phyloP scores from a whole-genome alignment of 2,329 filamentous ascomycete genomes.

The Pestalotiopsis sp. region DNA sequence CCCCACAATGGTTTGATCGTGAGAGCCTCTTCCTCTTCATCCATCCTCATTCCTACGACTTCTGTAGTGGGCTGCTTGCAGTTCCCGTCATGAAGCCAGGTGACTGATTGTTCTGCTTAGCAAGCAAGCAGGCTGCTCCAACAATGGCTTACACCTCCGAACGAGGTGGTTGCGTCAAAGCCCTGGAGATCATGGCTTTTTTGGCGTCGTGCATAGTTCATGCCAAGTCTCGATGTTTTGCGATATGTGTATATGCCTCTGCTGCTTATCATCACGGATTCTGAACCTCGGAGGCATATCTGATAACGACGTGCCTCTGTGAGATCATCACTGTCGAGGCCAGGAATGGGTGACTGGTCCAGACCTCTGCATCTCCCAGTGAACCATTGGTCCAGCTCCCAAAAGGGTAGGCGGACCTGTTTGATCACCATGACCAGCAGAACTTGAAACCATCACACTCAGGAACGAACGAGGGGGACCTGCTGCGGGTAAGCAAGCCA shows the following conservation, averaged over 20 bases:
- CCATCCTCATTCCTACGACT: background rate
- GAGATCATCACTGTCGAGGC: background rate
- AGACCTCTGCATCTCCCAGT: background rate
- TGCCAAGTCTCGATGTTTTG: conserved; percentile 3
- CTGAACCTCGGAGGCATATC: background rate
- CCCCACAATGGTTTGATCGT: background rate
- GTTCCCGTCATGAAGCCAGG: background rate
- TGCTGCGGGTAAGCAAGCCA: conserved; percentile 3
- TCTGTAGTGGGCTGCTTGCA: background rate
- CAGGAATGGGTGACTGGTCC: background rate
- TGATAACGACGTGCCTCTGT: background rate
- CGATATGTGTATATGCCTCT: background rate
- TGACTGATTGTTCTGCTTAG: background rate
- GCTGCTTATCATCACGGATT: background rate
- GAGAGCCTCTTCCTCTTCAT: background rate
- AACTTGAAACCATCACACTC: conserved; percentile 16
- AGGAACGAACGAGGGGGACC: background rate
- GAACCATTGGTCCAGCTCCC: background rate
- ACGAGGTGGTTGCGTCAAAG: background rate
- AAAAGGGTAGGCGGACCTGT: conserved; percentile 15
- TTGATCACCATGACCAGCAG: conserved; percentile 15
- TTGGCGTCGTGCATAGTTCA: background rate
- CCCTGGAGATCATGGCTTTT: background rate
- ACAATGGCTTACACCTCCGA: background rate
- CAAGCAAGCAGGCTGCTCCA: background rate